These are phyloP conservation scores for Myxozyma vanderwaltii DNA, from an alignment of 805 yeast species.

Conservation along the genomic window DNA sequence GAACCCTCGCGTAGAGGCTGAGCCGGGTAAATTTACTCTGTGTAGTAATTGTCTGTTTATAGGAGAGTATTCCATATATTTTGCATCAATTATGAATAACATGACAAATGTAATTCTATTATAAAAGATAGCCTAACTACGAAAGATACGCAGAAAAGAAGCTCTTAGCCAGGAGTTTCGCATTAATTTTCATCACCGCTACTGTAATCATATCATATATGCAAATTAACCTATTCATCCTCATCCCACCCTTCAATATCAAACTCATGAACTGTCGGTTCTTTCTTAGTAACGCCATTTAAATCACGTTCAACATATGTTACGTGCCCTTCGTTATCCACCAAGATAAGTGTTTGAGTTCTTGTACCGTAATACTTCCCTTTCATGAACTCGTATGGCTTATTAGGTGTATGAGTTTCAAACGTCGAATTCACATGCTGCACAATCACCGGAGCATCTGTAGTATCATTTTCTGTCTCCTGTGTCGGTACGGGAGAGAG, in stretches of 20 bases:
- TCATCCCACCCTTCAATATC: slow-evolving; percentile 25
- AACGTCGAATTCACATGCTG: slow-evolving; percentile 2
- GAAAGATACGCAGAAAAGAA: no score
- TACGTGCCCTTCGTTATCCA: slow-evolving; percentile 54
- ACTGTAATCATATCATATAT: not conserved
- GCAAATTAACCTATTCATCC: not conserved
- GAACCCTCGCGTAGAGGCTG: not conserved
- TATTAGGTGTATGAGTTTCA: slow-evolving; percentile 3
- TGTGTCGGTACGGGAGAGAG: slow-evolving; percentile 1
- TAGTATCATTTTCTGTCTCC: not conserved
- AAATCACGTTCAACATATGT: slow-evolving; percentile 56
- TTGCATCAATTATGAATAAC: no score
- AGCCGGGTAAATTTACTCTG: slow-evolving; percentile 8
- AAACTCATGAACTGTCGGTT: slow-evolving; percentile 16
- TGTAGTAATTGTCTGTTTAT: no score
- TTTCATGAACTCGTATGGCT: slow-evolving; percentile 36
- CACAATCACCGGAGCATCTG: not conserved
- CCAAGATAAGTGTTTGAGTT: slow-evolving; percentile 75
- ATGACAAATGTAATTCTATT: no score
- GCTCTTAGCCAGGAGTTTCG: not conserved
- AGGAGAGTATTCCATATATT: no score
- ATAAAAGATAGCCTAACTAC: no score
- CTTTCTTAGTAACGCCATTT: slow-evolving; percentile 3
- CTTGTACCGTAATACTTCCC: slow-evolving; percentile 81
- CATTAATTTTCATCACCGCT: not conserved